A percentile compares a stretch with the other conserved stretches of the same genome.
Evolutionary conservation across 148 eudicot genomes (phyloP).

Genomic region (Cornus florida): DNA sequence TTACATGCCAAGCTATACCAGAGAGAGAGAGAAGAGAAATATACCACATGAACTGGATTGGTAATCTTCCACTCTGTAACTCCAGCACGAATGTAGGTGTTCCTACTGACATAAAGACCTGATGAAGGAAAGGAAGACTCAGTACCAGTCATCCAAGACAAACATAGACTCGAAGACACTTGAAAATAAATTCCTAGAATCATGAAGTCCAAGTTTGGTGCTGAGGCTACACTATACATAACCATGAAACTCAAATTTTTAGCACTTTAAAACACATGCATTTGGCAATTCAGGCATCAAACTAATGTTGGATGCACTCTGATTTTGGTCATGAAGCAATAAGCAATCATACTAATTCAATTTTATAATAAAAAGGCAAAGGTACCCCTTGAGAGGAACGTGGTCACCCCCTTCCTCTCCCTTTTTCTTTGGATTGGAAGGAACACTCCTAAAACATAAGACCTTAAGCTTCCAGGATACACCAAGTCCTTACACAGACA

Average conservation of each 20-base stretch:
- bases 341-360: not conserved
- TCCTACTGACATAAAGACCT: slow-evolving; percentile 92
- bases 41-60: slow-evolving; percentile 92
- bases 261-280: not conserved
- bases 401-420: no score
- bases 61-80: slow-evolving; percentile 85
- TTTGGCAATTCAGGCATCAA: no score
- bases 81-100: slow-evolving; percentile 89
- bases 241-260: not conserved
- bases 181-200: not conserved
- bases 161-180: not conserved
- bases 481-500: not conserved
- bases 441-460: not conserved
- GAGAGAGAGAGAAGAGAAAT: not conserved
- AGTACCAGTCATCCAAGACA: not conserved
- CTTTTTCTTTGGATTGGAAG: not conserved
- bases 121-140: slow-evolving; percentile 13
- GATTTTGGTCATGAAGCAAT: no score
- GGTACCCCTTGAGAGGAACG: no score
- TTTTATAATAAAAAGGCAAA: no score
- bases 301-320: no score
- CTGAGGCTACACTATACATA: not conserved
- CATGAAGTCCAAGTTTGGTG: not conserved
- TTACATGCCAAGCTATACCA: slow-evolving; percentile 5
- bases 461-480: not conserved